Base-by-base conservation (phyloP, 129 eudicot species). In the Silybum marianum region DNA sequence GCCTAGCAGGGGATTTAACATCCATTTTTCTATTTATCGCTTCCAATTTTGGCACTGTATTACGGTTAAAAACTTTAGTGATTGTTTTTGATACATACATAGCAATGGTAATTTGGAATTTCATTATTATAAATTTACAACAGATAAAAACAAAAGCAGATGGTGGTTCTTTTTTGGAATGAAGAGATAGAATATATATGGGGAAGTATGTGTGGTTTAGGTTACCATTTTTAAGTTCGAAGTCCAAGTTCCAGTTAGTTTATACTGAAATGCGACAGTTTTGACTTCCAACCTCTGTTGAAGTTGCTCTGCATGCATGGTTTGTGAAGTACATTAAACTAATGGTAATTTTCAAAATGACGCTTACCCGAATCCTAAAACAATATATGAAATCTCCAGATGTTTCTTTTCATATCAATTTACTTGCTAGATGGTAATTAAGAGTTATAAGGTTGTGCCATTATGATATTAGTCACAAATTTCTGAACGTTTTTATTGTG, bases 301-400 rank as follows among this genome's bases (percentile, higher is more conserved):
- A 75, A 28, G 79, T 75, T 75, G 42, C 51, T 69, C 70, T n/a
- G 62, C n/a, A 48, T 48, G n/a, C 4, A 18, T 51, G 63, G 21
- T 51, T 51, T 51, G 21, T 51, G 63, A 51, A 51, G 63, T 51
- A 51, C 63, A 54, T 54, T 54, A 6, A 58, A 58, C 66, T n/a
- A 58, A 58, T 5, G 0, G 66, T 58, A 5, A 58, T 58, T 58
- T 54, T n/a, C 66, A 58, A 58, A 58, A 58, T n/a, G 66, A 19
- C 66, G 1, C 63, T 16, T 48, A 54, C 9, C 22, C 21, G 6
- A 6, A 58, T n/a, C 10, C 66, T 58, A 58, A 58, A 58, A n/a
- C 66, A 51, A 51, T 51, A 51, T 18, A 48, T 48, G 19, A 48
- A 54, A 54, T 16, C 65, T 54, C 65, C 65, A 58, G 66, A 58